Evolutionary conservation across 1,284 basidiomycete genomes (phyloP), one percentile per base, ranked within the genome.

Genomic region (Moesziomyces globuligerus): DNA sequence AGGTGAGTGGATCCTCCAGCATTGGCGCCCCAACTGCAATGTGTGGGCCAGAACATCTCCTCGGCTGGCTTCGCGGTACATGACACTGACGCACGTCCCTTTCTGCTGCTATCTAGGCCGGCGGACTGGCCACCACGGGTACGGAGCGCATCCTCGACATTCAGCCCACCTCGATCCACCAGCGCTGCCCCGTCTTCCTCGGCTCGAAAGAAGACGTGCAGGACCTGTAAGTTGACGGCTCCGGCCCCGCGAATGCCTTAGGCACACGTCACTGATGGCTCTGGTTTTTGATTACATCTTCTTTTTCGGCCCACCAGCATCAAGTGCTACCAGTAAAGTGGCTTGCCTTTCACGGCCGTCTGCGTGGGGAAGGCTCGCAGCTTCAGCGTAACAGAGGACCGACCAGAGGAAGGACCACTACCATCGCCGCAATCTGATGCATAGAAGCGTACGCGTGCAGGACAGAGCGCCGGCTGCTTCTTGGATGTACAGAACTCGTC

Each of bases 41-140:
- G n/a, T n/a, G n/a, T n/a, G n/a, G n/a, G n/a, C n/a, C n/a, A n/a
- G n/a, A n/a, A n/a, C n/a, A n/a, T n/a, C n/a, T n/a, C n/a, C n/a
- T n/a, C n/a, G n/a, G n/a, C n/a, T n/a, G n/a, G n/a, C n/a, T n/a
- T n/a, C n/a, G n/a, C n/a, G n/a, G n/a, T n/a, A n/a, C n/a, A n/a
- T n/a, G n/a, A n/a, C n/a, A 34, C 32, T 34, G 32, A 34, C 32
- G 13, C n/a, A n/a, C n/a, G n/a, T n/a, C n/a, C 17, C 29, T 34
- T 13, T 13, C 10, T 20, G 47, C 40, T 20, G 29, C 29, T 10
- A n/a, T 37, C 2, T 21, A 94, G 90, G 96, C 96, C 28, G 96
- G 96, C 32, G 96, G 96, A 45, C 84, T 97, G 62, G 96, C 96
- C 3, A 97, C 94, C 7, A 98, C 95, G 0, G 96, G 96, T 34